A percentile compares a stretch with the other conserved stretches of the same genome.
Conservation (phyloP, 495 filamentous ascomycete genomes). For the Penicillium soppii region DNA sequence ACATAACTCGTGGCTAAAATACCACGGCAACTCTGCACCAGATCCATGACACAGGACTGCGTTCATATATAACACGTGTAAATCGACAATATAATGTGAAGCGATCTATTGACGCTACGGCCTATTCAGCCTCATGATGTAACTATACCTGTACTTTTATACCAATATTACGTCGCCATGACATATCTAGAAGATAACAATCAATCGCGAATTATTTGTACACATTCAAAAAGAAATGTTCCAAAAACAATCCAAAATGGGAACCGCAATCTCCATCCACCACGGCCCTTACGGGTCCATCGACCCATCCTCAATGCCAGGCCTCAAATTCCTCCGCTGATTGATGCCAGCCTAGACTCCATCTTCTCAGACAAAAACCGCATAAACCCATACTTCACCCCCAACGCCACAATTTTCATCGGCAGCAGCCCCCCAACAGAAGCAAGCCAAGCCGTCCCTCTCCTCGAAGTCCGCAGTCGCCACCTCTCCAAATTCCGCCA, state of each 20-base stretch:
- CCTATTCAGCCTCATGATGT: slow-evolving; percentile 5
- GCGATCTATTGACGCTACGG: neutral
- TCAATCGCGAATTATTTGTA: neutral
- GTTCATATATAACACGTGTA: neutral
- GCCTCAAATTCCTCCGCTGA: slow-evolving; percentile 19
- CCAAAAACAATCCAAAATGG: slow-evolving; percentile 2
- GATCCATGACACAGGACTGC: neutral
- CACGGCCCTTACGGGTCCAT: slow-evolving; percentile 22
- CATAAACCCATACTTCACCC: slow-evolving; percentile 16
- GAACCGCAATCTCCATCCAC: slow-evolving; percentile 9
- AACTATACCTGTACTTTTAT: neutral
- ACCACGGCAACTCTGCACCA: neutral
- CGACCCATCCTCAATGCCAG: slow-evolving; percentile 12
- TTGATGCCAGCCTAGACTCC: slow-evolving; percentile 25
- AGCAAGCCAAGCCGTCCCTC: slow-evolving; percentile 7
- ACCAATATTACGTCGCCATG: slow-evolving; percentile 2
- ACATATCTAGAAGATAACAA: neutral
- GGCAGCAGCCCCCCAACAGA: slow-evolving; percentile 15
- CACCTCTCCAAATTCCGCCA: slow-evolving; percentile 17
- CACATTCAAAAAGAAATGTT: neutral
- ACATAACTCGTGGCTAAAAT: neutral
- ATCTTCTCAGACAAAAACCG: slow-evolving; percentile 4
- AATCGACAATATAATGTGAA: neutral
- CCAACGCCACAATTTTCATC: slow-evolving; percentile 17
- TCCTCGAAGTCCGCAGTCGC: slow-evolving; percentile 19